Percentiles rank a stretch among this genome's conserved stretches.
Conservation (phyloP, 2,329 filamentous ascomycete genomes). For the Colletotrichum chrysophilum region DNA sequence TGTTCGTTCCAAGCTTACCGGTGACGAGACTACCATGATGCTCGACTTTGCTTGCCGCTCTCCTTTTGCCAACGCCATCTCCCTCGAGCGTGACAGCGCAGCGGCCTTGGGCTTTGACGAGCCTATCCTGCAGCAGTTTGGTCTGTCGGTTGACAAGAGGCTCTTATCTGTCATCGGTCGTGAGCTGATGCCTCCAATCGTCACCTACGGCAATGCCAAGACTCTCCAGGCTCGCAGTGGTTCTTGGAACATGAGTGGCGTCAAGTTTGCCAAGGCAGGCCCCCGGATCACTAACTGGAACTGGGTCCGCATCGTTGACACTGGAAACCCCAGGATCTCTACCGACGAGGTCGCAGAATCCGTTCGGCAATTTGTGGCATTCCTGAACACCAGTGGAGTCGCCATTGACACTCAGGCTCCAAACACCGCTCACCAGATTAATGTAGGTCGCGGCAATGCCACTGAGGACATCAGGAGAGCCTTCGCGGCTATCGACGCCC, state of each 20-base stretch:
- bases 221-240: slow-evolving; percentile 50
- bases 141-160: slow-evolving; percentile 62
- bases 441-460: not conserved
- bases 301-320: slow-evolving; percentile 45
- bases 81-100: slow-evolving; percentile 65
- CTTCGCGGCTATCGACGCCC: not conserved
- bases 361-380: slow-evolving; percentile 39
- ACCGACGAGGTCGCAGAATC: slow-evolving; percentile 5
- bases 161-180: slow-evolving; percentile 78
- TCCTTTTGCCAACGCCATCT: slow-evolving; percentile 70
- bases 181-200: slow-evolving; percentile 63
- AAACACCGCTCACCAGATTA: not conserved
- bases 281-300: slow-evolving; percentile 53
- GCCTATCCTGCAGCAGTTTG: slow-evolving; percentile 53
- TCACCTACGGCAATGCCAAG: slow-evolving; percentile 58
- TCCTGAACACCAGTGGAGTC: slow-evolving; percentile 44
- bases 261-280: slow-evolving; percentile 61
- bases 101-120: slow-evolving; percentile 62
- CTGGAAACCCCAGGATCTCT: not conserved
- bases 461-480: not conserved
- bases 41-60: slow-evolving; percentile 73
- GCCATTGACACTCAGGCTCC: slow-evolving; percentile 29
- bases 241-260: slow-evolving; percentile 71
- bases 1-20: slow-evolving; percentile 62
- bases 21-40: slow-evolving; percentile 70